A percentile compares a stretch with the other conserved stretches of the same genome.
phyloP scores from a whole-genome alignment of 345 rosid species.

The Diplotaxis tenuifolia region DNA sequence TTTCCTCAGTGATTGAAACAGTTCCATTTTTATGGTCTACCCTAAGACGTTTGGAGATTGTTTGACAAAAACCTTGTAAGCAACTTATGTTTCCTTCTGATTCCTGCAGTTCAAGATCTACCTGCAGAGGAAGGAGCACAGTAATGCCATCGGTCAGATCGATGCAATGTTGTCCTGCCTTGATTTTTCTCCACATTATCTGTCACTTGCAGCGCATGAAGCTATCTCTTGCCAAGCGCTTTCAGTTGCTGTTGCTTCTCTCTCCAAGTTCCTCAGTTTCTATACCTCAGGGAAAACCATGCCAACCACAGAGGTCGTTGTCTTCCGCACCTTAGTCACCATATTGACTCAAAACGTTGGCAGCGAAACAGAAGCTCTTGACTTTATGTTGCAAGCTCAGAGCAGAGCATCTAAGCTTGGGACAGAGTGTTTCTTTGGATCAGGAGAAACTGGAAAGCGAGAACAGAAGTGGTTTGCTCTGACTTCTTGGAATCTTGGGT shows the following conservation, averaged over 20 bases:
- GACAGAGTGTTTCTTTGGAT: conserved; percentile 64
- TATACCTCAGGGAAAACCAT: conserved; percentile 58
- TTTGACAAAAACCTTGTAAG: conserved; percentile 5
- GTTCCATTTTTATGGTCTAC: conserved; percentile 14
- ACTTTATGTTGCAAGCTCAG: conserved; percentile 53
- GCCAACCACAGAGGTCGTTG: conserved; percentile 70
- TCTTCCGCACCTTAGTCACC: conserved; percentile 77
- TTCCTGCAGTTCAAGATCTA: conserved; percentile 78
- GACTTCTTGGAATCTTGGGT: conserved; percentile 82
- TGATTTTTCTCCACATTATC: conserved; percentile 80
- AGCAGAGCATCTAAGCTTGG: conserved; percentile 68
- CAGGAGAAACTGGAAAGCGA: conserved; percentile 73
- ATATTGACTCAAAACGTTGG: conserved; percentile 59
- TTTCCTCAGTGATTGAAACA: background rate
- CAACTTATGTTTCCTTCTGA: conserved; percentile 26
- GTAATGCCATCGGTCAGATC: conserved; percentile 67
- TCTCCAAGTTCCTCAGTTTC: conserved; percentile 69
- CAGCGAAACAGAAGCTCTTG: conserved; percentile 58
- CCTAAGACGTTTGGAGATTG: conserved; percentile 17
- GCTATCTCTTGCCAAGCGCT: conserved; percentile 84
- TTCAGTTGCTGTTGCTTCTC: conserved; percentile 70
- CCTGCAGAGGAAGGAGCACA: conserved; percentile 58
- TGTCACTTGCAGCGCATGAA: conserved; percentile 91
- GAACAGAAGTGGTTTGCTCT: conserved; percentile 85
- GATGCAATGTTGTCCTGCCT: conserved; percentile 67